Percentiles rank a stretch among this genome's conserved stretches.
Evolutionary conservation across 306 rosid species (phyloP).

Genomic region (apple (Malus domestica)): ASM211411v1 NC_041796.1:19065501-19066000

Average conservation of each 20-base stretch:
- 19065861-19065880: conserved; percentile 9
- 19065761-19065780: conserved; percentile 23
- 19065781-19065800: conserved; percentile 25
- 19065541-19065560: background rate
- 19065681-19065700: background rate
- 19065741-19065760: conserved; percentile 13
- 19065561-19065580: background rate
- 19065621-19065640: background rate
- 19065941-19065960: conserved; percentile 4
- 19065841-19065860: conserved; percentile 29
- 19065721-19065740: background rate
- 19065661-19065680: background rate
- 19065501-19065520: background rate
- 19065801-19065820: conserved; percentile 16
- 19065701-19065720: conserved; percentile 29
- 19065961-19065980: conserved; percentile 16
- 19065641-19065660: background rate
- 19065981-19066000: background rate
- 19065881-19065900: conserved; percentile 4
- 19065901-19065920: background rate
- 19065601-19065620: background rate
- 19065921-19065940: conserved; percentile 2
- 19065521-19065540: background rate
- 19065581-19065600: background rate
- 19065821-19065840: conserved; percentile 44